Evolutionary conservation across 1,284 basidiomycete genomes (phyloP).

Genomic region (Cystobasidium slooffiae): DNA sequence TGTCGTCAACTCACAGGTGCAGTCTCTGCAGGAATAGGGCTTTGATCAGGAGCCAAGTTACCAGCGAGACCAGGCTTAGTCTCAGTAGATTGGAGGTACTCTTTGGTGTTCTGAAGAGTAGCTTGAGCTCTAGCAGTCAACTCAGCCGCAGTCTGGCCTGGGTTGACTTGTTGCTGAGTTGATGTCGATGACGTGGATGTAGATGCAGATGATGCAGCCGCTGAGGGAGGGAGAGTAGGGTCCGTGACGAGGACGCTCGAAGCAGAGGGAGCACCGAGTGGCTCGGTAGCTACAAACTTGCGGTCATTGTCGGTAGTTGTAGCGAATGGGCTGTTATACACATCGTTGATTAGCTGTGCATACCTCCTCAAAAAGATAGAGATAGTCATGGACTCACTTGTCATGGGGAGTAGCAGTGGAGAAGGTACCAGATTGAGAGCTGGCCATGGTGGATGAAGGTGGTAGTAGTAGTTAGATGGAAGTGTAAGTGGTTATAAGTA

Average conservation of each 20-base stretch:
- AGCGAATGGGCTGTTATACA: constrained; percentile 1
- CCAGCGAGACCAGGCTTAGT: constrained; percentile 30
- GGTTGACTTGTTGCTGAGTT: not conserved
- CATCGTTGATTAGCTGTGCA: not conserved
- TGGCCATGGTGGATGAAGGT: constrained; percentile 7
- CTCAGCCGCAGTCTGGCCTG: constrained; percentile 13
- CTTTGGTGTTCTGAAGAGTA: constrained; percentile 12
- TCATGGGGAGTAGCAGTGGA: constrained; percentile 27
- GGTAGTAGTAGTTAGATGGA: not conserved
- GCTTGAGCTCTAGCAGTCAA: constrained; percentile 15
- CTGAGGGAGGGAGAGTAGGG: constrained; percentile 4
- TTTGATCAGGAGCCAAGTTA: constrained; percentile 27
- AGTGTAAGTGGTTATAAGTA: not conserved
- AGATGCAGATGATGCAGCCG: constrained; percentile 9
- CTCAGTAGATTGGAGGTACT: constrained; percentile 22
- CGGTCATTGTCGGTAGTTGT: not conserved
- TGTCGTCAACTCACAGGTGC: constrained; percentile 26
- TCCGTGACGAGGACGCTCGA: not conserved
- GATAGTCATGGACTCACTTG: constrained; percentile 14
- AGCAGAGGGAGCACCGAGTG: constrained; percentile 3
- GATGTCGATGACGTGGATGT: not conserved
- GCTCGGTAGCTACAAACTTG: not conserved
- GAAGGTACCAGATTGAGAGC: constrained; percentile 23
- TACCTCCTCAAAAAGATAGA: not conserved
- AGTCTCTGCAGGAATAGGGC: constrained; percentile 22